phyloP scores from a whole-genome alignment of 192 early-diverging fungal genomes.

The Podila epigama region DNA sequence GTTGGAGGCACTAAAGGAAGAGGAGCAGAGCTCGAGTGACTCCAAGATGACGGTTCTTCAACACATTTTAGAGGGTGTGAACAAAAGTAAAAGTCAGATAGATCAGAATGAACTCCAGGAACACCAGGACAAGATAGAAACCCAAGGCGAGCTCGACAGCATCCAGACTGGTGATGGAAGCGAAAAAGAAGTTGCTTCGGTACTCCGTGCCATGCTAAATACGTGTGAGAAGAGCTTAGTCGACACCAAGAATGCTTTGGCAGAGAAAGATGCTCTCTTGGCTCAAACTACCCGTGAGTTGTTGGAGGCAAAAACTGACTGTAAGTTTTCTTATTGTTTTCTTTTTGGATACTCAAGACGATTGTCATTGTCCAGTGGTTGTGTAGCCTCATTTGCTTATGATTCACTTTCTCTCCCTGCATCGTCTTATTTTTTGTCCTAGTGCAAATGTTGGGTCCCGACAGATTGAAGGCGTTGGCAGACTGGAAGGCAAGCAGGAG shows the following conservation, averaged over 20 bases:
- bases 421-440: neutral
- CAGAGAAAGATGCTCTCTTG: slow-evolving; percentile 32
- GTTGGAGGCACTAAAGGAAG: slow-evolving; percentile 38
- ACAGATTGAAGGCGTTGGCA: slow-evolving; percentile 15
- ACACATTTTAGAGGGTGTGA: slow-evolving; percentile 68
- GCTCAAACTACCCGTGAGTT: slow-evolving; percentile 43
- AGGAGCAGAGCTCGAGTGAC: slow-evolving; percentile 22
- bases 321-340: slow-evolving; percentile 24
- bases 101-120: slow-evolving; percentile 67
- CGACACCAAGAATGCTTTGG: slow-evolving; percentile 26
- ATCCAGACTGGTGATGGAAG: slow-evolving; percentile 27
- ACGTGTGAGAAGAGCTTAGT: slow-evolving; percentile 34
- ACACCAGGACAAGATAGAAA: slow-evolving; percentile 57
- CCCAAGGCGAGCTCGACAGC: slow-evolving; percentile 45
- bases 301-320: slow-evolving; percentile 29
- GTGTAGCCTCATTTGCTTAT: neutral
- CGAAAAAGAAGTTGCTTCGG: slow-evolving; percentile 26
- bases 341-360: neutral
- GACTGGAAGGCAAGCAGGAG: slow-evolving; percentile 32
- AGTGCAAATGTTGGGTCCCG: slow-evolving; percentile 42
- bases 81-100: slow-evolving; percentile 61
- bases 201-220: slow-evolving; percentile 27
- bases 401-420: too few species aligned
- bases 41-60: slow-evolving; percentile 60
- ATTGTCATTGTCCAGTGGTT: neutral